phyloP scores from a whole-genome alignment of 2,329 filamentous ascomycete species.

The Trichoderma polysporum region DNA sequence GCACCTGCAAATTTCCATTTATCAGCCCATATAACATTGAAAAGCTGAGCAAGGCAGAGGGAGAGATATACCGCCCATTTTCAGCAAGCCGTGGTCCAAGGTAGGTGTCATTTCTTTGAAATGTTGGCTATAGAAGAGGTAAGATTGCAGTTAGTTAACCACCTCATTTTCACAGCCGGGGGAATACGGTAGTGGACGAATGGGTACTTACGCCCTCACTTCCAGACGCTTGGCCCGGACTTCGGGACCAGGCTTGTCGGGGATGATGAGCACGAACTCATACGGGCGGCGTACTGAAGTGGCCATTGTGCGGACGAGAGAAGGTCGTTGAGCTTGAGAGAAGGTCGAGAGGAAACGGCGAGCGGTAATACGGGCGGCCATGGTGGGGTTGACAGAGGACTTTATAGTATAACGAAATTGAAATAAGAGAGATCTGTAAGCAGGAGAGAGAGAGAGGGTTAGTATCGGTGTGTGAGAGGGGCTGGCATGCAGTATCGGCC shows the following conservation, averaged over 20 bases:
- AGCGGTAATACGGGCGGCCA: constrained; percentile 22
- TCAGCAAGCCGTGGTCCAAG: constrained; percentile 56
- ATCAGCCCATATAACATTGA: background rate
- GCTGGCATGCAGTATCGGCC: background rate
- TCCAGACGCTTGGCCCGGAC: constrained; percentile 60
- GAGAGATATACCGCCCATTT: constrained; percentile 62
- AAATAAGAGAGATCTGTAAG: background rate
- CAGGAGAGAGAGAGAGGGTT: background rate
- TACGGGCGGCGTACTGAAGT: constrained; percentile 40
- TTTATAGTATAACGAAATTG: background rate
- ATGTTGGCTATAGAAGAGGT: constrained; percentile 40
- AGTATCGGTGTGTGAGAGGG: background rate
- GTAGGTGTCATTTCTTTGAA: constrained; percentile 54
- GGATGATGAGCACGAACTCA: constrained; percentile 69
- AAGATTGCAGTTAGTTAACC: background rate
- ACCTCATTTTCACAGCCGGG: background rate
- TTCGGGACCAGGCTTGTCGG: constrained; percentile 63
- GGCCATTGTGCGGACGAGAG: constrained; percentile 32
- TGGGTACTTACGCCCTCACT: constrained; percentile 53
- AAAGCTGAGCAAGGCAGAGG: background rate
- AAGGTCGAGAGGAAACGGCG: constrained; percentile 18
- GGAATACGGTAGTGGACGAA: background rate
- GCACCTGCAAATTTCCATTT: constrained; percentile 52
- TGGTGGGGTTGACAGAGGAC: background rate
- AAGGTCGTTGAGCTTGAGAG: constrained; percentile 9